These are phyloP conservation scores for Cytospora mali DNA, from an alignment of 2,329 filamentous ascomycete species.

Conservation along the genomic window DNA sequence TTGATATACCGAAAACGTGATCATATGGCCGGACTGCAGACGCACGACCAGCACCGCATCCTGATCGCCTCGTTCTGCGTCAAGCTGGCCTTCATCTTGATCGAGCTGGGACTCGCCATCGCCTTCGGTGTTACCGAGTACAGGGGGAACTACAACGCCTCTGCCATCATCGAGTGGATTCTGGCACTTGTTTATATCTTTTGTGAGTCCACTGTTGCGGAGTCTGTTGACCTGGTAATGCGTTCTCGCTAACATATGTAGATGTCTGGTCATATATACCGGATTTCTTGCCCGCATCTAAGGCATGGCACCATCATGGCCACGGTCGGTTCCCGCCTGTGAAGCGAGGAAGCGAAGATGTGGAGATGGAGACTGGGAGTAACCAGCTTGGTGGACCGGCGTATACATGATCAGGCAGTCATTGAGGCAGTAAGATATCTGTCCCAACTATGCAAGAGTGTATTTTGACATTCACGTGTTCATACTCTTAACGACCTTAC, in stretches of 20 bases:
- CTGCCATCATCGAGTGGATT: slow-evolving; percentile 74
- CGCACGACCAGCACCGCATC: slow-evolving; percentile 70
- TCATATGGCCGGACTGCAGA: slow-evolving; percentile 72
- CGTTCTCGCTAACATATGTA: not conserved
- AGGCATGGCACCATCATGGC: not conserved
- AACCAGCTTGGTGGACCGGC: not conserved
- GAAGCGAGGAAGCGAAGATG: slow-evolving; percentile 14
- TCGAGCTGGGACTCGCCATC: slow-evolving; percentile 71
- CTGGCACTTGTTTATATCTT: slow-evolving; percentile 81
- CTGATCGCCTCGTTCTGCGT: slow-evolving; percentile 77
- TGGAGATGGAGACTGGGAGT: slow-evolving; percentile 6
- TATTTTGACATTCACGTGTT: not conserved
- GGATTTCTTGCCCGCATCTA: slow-evolving; percentile 19
- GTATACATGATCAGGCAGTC: not conserved
- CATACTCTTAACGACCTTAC: not conserved
- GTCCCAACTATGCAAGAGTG: not conserved
- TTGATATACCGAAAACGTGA: slow-evolving; percentile 39
- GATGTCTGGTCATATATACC: slow-evolving; percentile 21
- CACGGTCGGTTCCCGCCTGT: slow-evolving; percentile 2
- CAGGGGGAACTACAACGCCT: slow-evolving; percentile 56
- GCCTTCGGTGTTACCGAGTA: slow-evolving; percentile 65
- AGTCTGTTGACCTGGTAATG: too few species aligned
- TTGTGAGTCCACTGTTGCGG: slow-evolving; percentile 79
- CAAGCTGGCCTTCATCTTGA: slow-evolving; percentile 76
- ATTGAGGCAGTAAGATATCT: not conserved